Conservation (phyloP, 306 rosid genomes). For the Oxytropis ochrocephala region DNA sequence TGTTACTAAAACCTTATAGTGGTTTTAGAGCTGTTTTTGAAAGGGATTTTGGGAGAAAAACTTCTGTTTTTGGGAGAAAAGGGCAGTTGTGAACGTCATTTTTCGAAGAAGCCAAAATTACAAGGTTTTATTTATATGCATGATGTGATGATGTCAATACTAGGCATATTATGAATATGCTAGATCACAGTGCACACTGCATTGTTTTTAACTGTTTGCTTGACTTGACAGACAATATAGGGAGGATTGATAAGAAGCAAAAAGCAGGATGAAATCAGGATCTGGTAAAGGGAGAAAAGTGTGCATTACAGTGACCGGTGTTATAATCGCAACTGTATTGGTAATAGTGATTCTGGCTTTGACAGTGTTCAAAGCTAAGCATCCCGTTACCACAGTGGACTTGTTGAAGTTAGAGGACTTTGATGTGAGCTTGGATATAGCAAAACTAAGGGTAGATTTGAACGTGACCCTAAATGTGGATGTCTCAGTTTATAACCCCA, state of each 20-base stretch:
- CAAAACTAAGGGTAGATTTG: constrained; percentile 28
- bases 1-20: too few relatives aligned
- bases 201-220: constrained; percentile 6
- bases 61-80: too few relatives aligned
- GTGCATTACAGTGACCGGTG: constrained; percentile 26
- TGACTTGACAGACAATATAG: background rate
- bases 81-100: too few relatives aligned
- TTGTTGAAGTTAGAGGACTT: constrained; percentile 36
- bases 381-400: constrained; percentile 35
- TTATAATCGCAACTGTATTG: constrained; percentile 14
- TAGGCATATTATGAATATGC: background rate
- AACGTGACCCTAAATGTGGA: constrained; percentile 46
- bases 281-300: constrained; percentile 29
- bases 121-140: background rate
- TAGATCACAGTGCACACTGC: background rate
- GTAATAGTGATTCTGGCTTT: constrained; percentile 40
- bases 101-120: background rate
- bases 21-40: too few relatives aligned
- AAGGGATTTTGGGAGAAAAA: too few relatives aligned
- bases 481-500: constrained; percentile 52
- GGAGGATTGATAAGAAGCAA: constrained; percentile 14
- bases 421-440: constrained; percentile 28
- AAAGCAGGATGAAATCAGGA: constrained; percentile 24
- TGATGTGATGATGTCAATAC: background rate
- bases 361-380: constrained; percentile 77